Percentiles rank a stretch among this genome's conserved stretches.
phyloP scores from a whole-genome alignment of 2,329 filamentous ascomycete species.

The Arthrocladium fulminans region DNA sequence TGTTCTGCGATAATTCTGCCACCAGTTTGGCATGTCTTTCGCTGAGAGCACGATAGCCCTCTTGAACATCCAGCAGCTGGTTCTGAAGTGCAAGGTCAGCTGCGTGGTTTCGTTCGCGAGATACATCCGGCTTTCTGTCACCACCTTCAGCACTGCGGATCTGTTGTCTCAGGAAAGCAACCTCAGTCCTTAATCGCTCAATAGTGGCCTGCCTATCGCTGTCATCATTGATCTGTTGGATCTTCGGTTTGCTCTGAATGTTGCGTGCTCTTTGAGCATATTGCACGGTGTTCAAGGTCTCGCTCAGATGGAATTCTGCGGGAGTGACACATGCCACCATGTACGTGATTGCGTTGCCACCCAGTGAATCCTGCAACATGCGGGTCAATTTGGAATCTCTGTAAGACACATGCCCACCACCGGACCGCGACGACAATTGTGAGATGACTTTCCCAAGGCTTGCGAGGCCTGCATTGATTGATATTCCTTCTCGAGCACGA shows the following conservation, averaged over 20 bases:
- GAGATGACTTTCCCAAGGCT: constrained; percentile 97
- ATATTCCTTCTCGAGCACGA: constrained; percentile 89
- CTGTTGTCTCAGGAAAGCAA: constrained; percentile 87
- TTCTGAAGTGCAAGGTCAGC: constrained; percentile 80
- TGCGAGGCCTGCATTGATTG: constrained; percentile 92
- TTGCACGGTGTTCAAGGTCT: constrained; percentile 94
- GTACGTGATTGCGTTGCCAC: constrained; percentile 95
- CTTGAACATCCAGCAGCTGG: constrained; percentile 82
- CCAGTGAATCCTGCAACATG: constrained; percentile 88
- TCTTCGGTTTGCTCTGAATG: constrained; percentile 94
- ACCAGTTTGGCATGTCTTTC: constrained; percentile 93
- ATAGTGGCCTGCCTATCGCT: constrained; percentile 90
- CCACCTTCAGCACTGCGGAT: constrained; percentile 71
- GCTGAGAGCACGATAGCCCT: constrained; percentile 87
- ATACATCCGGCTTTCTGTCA: constrained; percentile 58
- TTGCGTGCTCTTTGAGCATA: constrained; percentile 93
- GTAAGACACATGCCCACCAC: constrained; percentile 89
- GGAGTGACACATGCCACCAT: constrained; percentile 99
- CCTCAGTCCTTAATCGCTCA: constrained; percentile 85
- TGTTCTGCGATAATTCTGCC: constrained; percentile 72
- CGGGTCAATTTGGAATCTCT: constrained; percentile 95
- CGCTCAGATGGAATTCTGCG: constrained; percentile 92
- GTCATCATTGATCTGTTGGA: constrained; percentile 82
- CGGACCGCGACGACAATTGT: constrained; percentile 81
- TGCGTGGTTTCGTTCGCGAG: constrained; percentile 55